Evolutionary conservation across 495 filamentous ascomycete genomes (phyloP), one percentile per base, ranked within the genome.

Genomic region (Pseudotulostoma volvatum): DNA sequence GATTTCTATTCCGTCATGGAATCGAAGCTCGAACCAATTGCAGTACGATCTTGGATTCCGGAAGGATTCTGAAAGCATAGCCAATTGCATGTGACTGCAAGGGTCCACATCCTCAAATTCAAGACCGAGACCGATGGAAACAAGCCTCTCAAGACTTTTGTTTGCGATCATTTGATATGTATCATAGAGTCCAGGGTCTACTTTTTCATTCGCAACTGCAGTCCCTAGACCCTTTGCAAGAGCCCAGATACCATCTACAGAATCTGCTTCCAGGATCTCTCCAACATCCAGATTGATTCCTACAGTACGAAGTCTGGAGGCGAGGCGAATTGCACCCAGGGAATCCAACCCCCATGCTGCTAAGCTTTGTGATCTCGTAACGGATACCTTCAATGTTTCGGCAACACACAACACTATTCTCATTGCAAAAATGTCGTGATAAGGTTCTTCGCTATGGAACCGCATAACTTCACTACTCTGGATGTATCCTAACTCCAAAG

Each of bases 1-100:
- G 0, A 45, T 23, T 5, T 38, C 34, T 42, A 53, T 43, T 8
- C 51, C 41, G 4, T 42, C 41, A 4, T 63, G 49, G 25, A 81
- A 51, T 3, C 63, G 55, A 7, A 87, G 47, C 43, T 80, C 68
- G 11, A 84, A 59, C 71, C 73, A 79, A 47, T 92, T 92, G 52
- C 75, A 77, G 52, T 92, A 88, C 7, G 76, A 63, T 19, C 54
- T 58, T 1, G 51, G 28, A 28, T 73, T 51, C 21, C 63, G 61
- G 4, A 55, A 49, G 1, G 79, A 84, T 47, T 86, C 81, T 2
- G 69, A 56, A 3, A 92, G 58, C 82, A 92, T 87, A n/a, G 79
- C 74, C 15, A 66, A 56, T 43, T 92, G 84, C 4, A 84, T 63
- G 34, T 76, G 70, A 19, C 75, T 84, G 47, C 79, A 81, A 3